Evolutionary conservation across 495 filamentous ascomycete genomes (phyloP).

Genomic region (Aspergillus nanangensis): DNA sequence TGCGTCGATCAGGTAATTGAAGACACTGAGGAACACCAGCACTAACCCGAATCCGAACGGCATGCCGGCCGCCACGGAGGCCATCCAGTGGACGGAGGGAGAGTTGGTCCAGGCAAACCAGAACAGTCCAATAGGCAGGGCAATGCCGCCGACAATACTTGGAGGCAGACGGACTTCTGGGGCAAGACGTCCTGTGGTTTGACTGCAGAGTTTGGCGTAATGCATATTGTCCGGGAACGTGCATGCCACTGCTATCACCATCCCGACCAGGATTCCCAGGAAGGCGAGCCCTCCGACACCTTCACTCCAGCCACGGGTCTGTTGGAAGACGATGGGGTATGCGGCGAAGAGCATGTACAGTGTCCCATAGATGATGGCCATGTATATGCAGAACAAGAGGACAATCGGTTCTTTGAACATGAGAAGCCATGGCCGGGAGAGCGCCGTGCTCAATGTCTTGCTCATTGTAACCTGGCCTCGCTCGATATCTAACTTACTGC

Average conservation of each 20-base stretch:
- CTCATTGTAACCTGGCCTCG: slow-evolving; percentile 21
- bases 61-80: slow-evolving; percentile 52
- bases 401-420: slow-evolving; percentile 50
- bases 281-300: slow-evolving; percentile 69
- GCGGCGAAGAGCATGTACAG: slow-evolving; percentile 79
- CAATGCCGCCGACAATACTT: slow-evolving; percentile 31
- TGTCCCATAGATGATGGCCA: slow-evolving; percentile 66
- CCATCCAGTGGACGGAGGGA: slow-evolving; percentile 61
- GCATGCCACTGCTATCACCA: slow-evolving; percentile 54
- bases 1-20: slow-evolving; percentile 71
- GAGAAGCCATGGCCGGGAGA: slow-evolving; percentile 38
- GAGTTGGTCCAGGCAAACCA: slow-evolving; percentile 64
- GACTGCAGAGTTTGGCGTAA: slow-evolving; percentile 26
- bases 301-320: slow-evolving; percentile 65
- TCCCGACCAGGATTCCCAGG: slow-evolving; percentile 70
- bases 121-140: slow-evolving; percentile 49
- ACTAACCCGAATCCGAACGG: slow-evolving; percentile 70
- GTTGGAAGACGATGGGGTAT: slow-evolving; percentile 68
- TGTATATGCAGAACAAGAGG: slow-evolving; percentile 57
- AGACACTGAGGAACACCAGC: slow-evolving; percentile 62
- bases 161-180: slow-evolving; percentile 40
- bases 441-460: slow-evolving; percentile 29
- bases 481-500: slow-evolving; percentile 33
- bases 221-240: slow-evolving; percentile 37
- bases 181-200: slow-evolving; percentile 27